Base-by-base conservation (phyloP, 139 green algal genomes). In the Micractinium conductrix region DNA sequence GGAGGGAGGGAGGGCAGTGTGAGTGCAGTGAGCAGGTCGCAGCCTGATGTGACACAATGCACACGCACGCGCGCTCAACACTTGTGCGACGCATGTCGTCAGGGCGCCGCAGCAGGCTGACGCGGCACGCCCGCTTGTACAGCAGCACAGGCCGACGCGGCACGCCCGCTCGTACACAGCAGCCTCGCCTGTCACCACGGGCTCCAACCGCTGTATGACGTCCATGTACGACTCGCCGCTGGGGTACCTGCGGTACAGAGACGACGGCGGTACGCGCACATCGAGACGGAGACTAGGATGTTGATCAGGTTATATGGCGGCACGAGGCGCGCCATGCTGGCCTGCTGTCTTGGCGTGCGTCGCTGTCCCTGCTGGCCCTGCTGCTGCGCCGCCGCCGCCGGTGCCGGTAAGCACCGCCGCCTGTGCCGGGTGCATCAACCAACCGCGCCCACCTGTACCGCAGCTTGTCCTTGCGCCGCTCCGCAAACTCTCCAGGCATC, bases 171-270 rank as follows among this genome's bases (percentile, higher is more conserved):
- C n/a, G n/a, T n/a, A n/a, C n/a, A n/a, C n/a, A n/a, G n/a, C n/a
- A n/a, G n/a, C n/a, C 80, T 33, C 35, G 79, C 80, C 80, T 24
- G 94, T 97, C 63, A 98, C 93, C 17, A 98, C 95, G 4, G 96
- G 94, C 90, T 98, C 96, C 85, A 98, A 85, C 6, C 95, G 90
- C 87, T 95, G 91, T 40, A 98, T 93, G 35, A 98, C 92, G 83
- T 98, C 96, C 89, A 98, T 89, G 89, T 98, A 98, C 28, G 76
- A 92, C 91, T 98, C 96, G 2, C 96, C 96, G 28, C 87, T 88
- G 1, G 96, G 96, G 82, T 98, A 98, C 85, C 95, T 96, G 90
- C 28, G 10, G n/a, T n/a, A n/a, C n/a, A n/a, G n/a, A n/a, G n/a
- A n/a, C n/a, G n/a, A n/a, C n/a, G n/a, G n/a, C n/a, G n/a, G n/a